Percentiles rank a stretch among this genome's conserved stretches.
Evolutionary conservation across 176 grass and related monocot genomes (phyloP).

Genomic region (Tillandsia fasciculata): DNA sequence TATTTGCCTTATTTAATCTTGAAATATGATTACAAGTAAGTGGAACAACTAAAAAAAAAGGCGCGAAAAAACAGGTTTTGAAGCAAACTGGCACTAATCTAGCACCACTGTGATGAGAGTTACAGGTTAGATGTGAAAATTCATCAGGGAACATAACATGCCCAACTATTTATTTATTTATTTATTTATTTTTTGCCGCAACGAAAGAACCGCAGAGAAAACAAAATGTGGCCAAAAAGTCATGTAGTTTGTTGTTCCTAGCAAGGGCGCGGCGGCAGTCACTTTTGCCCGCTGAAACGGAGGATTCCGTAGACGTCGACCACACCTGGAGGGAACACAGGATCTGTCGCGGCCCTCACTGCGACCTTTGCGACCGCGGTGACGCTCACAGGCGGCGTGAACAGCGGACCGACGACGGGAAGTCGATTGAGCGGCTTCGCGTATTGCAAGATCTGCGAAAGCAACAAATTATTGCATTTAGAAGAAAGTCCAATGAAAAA

Average conservation of each 20-base stretch:
- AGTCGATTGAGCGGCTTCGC: conserved; percentile 55
- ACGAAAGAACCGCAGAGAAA: neutral
- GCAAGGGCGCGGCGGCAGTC: neutral
- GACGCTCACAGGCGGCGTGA: conserved; percentile 72
- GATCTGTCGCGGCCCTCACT: conserved; percentile 68
- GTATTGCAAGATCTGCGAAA: conserved; percentile 55
- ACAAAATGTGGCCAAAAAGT: neutral
- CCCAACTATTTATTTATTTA: too few species aligned
- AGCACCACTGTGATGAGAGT: too few species aligned
- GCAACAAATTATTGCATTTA: conserved; percentile 2
- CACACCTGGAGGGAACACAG: conserved; percentile 80
- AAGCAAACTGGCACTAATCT: too few species aligned
- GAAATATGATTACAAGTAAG: too few species aligned
- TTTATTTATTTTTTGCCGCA: neutral
- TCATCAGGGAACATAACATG: too few species aligned
- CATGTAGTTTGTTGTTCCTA: neutral
- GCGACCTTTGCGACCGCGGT: conserved; percentile 57
- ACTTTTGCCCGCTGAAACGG: conserved; percentile 64
- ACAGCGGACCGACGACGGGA: conserved; percentile 58
- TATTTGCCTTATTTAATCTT: too few species aligned
- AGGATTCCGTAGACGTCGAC: conserved; percentile 71
- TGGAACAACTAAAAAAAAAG: too few species aligned
- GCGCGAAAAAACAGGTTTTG: too few species aligned
- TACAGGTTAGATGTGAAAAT: too few species aligned
- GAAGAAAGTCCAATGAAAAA: neutral